Conservation (phyloP, 2,329 filamentous ascomycete species). For the Huntiella bhutanensis region DNA sequence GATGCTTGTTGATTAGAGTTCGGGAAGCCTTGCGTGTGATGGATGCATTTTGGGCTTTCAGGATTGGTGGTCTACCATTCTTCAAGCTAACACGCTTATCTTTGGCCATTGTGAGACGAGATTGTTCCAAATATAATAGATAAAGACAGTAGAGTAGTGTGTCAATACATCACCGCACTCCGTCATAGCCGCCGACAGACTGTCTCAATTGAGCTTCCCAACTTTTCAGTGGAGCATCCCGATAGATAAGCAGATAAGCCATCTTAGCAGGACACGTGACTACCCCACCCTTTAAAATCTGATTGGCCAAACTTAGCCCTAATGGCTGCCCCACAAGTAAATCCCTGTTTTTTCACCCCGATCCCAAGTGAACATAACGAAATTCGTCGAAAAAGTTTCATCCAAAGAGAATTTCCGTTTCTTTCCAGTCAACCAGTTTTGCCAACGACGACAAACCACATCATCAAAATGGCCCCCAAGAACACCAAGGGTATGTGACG, state of each 20-base stretch:
- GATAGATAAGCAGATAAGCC: constrained; percentile 5
- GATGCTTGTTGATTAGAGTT: constrained; percentile 44
- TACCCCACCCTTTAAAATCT: not conserved
- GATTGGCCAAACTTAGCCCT: constrained; percentile 7
- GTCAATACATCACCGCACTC: not conserved
- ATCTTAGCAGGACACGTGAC: not conserved
- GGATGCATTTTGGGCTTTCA: constrained; percentile 21
- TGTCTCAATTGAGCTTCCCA: not conserved
- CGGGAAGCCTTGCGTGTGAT: constrained; percentile 48
- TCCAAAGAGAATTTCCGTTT: constrained; percentile 6
- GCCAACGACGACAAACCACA: constrained; percentile 11
- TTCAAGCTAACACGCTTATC: constrained; percentile 14
- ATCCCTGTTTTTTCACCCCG: not conserved
- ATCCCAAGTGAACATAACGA: constrained; percentile 1
- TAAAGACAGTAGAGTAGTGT: not conserved
- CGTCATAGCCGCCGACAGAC: too few relatives aligned
- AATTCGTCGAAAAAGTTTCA: constrained; percentile 7
- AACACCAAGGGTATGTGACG: constrained; percentile 28
- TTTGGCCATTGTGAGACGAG: constrained; percentile 17
- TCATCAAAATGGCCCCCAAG: constrained; percentile 22
- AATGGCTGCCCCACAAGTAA: constrained; percentile 5
- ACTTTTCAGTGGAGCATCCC: constrained; percentile 6
- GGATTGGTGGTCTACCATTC: constrained; percentile 34
- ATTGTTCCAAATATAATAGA: not conserved
- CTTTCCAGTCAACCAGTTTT: constrained; percentile 8